A percentile compares a stretch with the other conserved stretches of the same genome.
These are phyloP conservation scores for Fusarium multiceps DNA, from an alignment of 2,329 filamentous ascomycete genomes.

Conservation along the genomic window DNA sequence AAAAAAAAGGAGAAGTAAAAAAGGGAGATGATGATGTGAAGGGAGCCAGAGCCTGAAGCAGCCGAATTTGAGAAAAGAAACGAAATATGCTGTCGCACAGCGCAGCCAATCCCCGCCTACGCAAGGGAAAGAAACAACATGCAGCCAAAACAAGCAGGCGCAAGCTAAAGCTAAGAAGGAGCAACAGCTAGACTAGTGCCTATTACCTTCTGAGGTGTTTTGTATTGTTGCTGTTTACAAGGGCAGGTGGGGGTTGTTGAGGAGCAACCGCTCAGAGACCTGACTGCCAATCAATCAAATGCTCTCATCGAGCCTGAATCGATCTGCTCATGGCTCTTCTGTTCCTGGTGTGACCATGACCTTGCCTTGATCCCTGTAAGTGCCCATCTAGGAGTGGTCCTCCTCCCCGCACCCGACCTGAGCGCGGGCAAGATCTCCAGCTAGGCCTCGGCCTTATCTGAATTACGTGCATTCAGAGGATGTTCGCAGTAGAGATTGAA, in stretches of 20 bases:
- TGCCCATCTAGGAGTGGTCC: slow-evolving; percentile 11
- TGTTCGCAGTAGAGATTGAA: neutral
- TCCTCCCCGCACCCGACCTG: slow-evolving; percentile 32
- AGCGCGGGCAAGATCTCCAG: slow-evolving; percentile 12
- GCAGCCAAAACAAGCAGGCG: slow-evolving; percentile 33
- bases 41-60: neutral
- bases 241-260: slow-evolving; percentile 42
- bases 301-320: slow-evolving; percentile 22
- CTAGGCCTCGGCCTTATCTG: slow-evolving; percentile 20
- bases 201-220: slow-evolving; percentile 27
- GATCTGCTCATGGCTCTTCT: slow-evolving; percentile 34
- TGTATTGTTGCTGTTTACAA: slow-evolving; percentile 37
- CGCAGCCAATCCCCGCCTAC: slow-evolving; percentile 32
- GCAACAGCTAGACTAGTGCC: slow-evolving; percentile 12
- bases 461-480: slow-evolving; percentile 2
- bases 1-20: neutral
- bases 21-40: slow-evolving; percentile 23
- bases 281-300: slow-evolving; percentile 34
- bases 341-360: slow-evolving; percentile 40
- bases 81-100: slow-evolving; percentile 26
- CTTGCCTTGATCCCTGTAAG: slow-evolving; percentile 31
- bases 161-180: slow-evolving; percentile 23
- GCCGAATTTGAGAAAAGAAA: slow-evolving; percentile 26
- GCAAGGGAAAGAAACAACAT: slow-evolving; percentile 33
- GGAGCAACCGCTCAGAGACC: slow-evolving; percentile 37